phyloP scores from a whole-genome alignment of 345 rosid genomes.

The Draba incana region DNA sequence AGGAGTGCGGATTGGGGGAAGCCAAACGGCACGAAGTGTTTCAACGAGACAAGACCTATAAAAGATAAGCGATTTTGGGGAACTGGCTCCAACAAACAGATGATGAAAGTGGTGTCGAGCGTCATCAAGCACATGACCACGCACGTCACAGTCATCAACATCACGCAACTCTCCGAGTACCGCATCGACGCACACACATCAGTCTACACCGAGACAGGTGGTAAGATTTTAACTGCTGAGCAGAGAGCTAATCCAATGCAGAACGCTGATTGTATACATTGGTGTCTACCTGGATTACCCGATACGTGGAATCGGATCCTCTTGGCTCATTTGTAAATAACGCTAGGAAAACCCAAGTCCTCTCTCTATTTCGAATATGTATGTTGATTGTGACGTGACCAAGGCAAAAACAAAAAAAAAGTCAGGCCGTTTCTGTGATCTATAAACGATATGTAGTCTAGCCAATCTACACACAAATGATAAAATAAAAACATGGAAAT shows the following conservation, averaged over 20 bases:
- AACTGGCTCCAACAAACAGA: slow-evolving; percentile 53
- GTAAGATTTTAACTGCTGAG: slow-evolving; percentile 63
- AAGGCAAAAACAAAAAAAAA: background rate
- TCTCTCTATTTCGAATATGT: background rate
- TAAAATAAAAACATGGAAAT: background rate
- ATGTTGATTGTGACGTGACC: background rate
- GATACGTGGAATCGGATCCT: slow-evolving; percentile 89
- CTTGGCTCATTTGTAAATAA: slow-evolving; percentile 66
- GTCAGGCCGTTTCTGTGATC: background rate
- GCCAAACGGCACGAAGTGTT: slow-evolving; percentile 71
- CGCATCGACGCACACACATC: slow-evolving; percentile 84
- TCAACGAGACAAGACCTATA: slow-evolving; percentile 80
- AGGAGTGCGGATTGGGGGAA: slow-evolving; percentile 80
- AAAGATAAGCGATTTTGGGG: slow-evolving; percentile 69
- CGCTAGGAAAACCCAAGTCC: slow-evolving; percentile 12
- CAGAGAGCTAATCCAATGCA: slow-evolving; percentile 64
- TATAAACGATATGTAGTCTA: background rate
- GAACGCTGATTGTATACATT: slow-evolving; percentile 94
- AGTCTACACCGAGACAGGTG: slow-evolving; percentile 76
- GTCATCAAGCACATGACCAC: slow-evolving; percentile 64
- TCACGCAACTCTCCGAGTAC: slow-evolving; percentile 87
- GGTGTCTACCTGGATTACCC: slow-evolving; percentile 93
- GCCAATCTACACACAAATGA: background rate
- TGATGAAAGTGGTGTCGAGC: slow-evolving; percentile 73
- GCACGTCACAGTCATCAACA: slow-evolving; percentile 68